These are phyloP conservation scores for Oropetium thomaeum DNA, from an alignment of 176 grass and related monocot species.

Conservation along the genomic window DNA sequence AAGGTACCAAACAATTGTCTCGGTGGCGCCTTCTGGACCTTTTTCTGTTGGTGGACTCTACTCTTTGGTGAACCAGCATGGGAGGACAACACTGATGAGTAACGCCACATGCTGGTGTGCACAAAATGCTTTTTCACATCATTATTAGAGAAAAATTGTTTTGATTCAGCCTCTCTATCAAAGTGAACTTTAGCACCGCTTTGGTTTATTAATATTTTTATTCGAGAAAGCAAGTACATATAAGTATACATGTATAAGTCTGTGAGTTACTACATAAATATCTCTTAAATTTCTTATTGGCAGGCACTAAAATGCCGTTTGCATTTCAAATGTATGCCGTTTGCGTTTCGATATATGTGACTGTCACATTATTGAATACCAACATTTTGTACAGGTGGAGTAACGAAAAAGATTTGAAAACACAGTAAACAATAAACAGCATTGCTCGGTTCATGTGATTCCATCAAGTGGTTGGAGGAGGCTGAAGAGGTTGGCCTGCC, in stretches of 20 bases:
- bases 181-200: background rate
- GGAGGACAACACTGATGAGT: background rate
- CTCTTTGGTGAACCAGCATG: background rate
- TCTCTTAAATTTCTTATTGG: background rate
- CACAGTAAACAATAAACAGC: background rate
- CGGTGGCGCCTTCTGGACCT: background rate
- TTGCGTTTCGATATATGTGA: background rate
- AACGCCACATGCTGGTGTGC: background rate
- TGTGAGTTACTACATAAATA: background rate
- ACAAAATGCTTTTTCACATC: background rate
- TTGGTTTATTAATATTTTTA: background rate
- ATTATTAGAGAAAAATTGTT: background rate
- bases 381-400: background rate
- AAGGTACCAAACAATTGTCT: background rate
- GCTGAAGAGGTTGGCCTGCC: constrained; percentile 29
- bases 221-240: background rate
- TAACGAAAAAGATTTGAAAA: background rate
- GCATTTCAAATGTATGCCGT: constrained; percentile 10
- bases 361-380: background rate
- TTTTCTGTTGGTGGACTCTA: background rate
- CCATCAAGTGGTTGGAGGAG: constrained; percentile 19
- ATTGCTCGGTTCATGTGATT: constrained; percentile 25
- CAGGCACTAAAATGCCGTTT: background rate
- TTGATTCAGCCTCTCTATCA: background rate
- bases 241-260: background rate